Conservation (phyloP, 495 filamentous ascomycete genomes). For the Recurvomyces mirabilis region DNA sequence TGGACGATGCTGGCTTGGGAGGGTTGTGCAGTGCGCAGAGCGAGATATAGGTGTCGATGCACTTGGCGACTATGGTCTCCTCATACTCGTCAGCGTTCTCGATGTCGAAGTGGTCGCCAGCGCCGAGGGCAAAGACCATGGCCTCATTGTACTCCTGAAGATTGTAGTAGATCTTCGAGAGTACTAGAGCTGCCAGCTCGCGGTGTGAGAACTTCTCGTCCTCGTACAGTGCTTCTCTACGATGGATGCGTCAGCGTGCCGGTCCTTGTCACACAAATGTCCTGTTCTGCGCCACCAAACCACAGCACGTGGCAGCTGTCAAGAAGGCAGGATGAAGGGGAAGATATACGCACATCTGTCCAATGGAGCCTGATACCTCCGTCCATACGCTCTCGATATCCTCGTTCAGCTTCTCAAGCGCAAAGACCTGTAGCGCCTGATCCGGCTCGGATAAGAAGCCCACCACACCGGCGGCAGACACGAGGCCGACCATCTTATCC, state of each 20-base stretch:
- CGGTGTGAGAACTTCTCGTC: constrained; percentile 90
- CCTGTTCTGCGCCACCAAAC: not conserved
- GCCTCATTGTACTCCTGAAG: constrained; percentile 98
- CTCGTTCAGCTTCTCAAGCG: constrained; percentile 84
- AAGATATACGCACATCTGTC: constrained; percentile 66
- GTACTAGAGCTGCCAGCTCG: constrained; percentile 85
- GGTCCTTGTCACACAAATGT: not conserved
- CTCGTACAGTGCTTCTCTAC: constrained; percentile 92
- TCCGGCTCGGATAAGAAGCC: constrained; percentile 94
- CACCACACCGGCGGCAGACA: constrained; percentile 86
- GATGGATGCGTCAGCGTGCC: constrained; percentile 8
- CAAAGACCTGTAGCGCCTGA: constrained; percentile 82
- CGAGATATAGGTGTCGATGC: constrained; percentile 93
- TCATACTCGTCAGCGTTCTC: constrained; percentile 91
- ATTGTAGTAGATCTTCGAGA: constrained; percentile 97
- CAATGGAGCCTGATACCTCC: constrained; percentile 82
- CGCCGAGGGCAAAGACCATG: constrained; percentile 94
- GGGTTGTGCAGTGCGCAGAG: constrained; percentile 62
- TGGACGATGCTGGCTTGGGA: constrained; percentile 24
- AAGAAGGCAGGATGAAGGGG: not conserved
- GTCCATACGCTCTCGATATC: constrained; percentile 95
- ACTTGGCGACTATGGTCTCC: constrained; percentile 90
- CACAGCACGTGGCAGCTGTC: constrained; percentile 3
- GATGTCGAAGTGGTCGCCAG: constrained; percentile 89
- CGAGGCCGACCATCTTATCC: constrained; percentile 71